Evolutionary conservation across 2,329 filamentous ascomycete genomes (phyloP), one percentile per base, ranked within the genome.

Genomic region (Ophiocordyceps robertsii): DNA sequence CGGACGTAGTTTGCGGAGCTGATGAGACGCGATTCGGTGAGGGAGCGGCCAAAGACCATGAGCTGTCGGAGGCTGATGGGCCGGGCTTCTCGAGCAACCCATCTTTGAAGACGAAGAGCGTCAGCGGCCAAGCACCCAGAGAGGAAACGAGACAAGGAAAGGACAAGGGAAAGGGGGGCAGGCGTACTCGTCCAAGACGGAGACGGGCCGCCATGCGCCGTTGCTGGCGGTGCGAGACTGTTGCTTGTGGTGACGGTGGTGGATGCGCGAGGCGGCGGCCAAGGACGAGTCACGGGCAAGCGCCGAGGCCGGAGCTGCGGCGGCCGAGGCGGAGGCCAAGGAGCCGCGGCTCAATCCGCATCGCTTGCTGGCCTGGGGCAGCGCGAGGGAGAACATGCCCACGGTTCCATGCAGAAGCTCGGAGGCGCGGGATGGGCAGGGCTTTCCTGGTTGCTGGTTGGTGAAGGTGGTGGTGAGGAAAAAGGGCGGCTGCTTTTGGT

Each of bases 1-100:
- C 92, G 84, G 41, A 96, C 89, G 69, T 98, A 98, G 65, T 98
- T 98, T 47, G 92, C 92, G 37, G 89, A 95, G 65, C 85, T 89
- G 52, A 98, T 77, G 47, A 98, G 73, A 44, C 93, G 82, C 41
- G 80, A 73, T 64, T 96, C 89, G 39, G 89, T 95, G 58, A 98
- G 67, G 19, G 89, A 93, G 39, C 92, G 82, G 29, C 92, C 92
- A 63, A 96, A 98, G 55, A 96, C 93, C 67, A 94, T 96, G 55
- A 98, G 75, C 65, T 96, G 92, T 45, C 92, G 84, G 54, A 98
- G 68, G 65, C 87, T 95, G 58, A 98, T 95, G n/a, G 92, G 92
- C 41, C 88, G 77, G 39, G 89, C 89, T 59, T 95, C 87, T 55
- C 83, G 85, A 49, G 84, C 82, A 41, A 95, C 90, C 88, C 89